A percentile compares a stretch with the other conserved stretches of the same genome.
Evolutionary conservation across 345 rosid species (phyloP).

Genomic region (Durio zibethinus): DNA sequence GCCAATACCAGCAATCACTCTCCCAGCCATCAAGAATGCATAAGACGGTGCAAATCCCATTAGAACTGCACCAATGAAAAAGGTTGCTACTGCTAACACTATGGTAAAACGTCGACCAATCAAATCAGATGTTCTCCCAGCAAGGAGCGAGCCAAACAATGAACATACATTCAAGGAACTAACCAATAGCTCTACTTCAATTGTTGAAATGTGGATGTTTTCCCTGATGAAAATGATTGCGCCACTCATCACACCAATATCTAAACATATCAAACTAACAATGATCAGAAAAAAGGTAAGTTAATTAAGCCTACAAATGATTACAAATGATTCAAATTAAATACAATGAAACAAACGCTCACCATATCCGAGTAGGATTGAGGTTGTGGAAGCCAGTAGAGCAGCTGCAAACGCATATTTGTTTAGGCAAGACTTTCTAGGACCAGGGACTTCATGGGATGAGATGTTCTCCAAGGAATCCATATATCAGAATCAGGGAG

Average conservation of each 20-base stretch:
- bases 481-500: not conserved
- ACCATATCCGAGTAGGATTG: not conserved
- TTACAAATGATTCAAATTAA: not conserved
- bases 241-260: constrained; percentile 1
- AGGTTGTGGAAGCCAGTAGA: not conserved
- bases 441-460: not conserved
- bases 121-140: not conserved
- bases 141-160: not conserved
- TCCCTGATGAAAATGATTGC: not conserved
- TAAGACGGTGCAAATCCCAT: constrained; percentile 19
- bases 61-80: not conserved
- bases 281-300: too few species aligned
- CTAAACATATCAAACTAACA: not conserved
- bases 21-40: constrained; percentile 43
- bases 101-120: not conserved
- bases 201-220: not conserved
- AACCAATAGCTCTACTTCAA: not conserved
- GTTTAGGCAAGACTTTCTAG: not conserved
- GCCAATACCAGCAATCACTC: constrained; percentile 52
- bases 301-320: not conserved
- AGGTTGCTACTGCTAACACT: not conserved
- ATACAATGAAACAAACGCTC: not conserved
- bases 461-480: not conserved
- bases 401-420: not conserved
- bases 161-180: not conserved